These are phyloP conservation scores for Komagataella pseudopastoris DNA, from an alignment of 805 yeast genomes.

Conservation along the genomic window DNA sequence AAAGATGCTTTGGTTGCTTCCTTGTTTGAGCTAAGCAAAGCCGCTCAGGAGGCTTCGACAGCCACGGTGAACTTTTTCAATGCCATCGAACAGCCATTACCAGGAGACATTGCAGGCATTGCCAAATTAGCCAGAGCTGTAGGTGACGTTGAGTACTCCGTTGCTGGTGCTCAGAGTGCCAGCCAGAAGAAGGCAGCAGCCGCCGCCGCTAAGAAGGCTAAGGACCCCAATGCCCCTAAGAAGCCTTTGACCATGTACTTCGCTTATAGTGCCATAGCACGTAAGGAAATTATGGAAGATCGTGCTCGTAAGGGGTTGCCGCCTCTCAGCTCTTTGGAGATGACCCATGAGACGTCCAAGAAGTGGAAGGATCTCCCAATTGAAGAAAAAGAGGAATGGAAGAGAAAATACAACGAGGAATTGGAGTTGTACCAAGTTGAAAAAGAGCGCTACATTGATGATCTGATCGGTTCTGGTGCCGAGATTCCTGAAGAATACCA, in stretches of 20 bases:
- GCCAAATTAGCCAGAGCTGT: not conserved
- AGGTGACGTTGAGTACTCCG: not conserved
- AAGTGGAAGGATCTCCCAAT: conserved; percentile 66
- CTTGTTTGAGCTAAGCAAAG: conserved; percentile 68
- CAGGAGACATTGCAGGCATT: not conserved
- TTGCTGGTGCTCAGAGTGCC: conserved; percentile 1
- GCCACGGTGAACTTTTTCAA: conserved; percentile 72
- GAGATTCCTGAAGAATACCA: not conserved
- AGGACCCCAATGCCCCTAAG: conserved; percentile 91
- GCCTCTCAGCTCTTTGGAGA: conserved; percentile 59
- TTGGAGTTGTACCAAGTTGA: conserved; percentile 21
- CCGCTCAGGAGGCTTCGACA: conserved; percentile 75
- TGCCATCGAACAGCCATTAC: conserved; percentile 15
- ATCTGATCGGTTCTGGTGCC: conserved; percentile 11
- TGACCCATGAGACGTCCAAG: conserved; percentile 66
- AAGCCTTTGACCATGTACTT: conserved; percentile 86
- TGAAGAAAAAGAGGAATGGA: conserved; percentile 63
- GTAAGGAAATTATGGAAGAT: conserved; percentile 59
- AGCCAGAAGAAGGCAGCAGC: conserved; percentile 3
- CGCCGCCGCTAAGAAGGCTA: conserved; percentile 21
- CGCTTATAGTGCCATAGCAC: conserved; percentile 58
- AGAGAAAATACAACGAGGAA: conserved; percentile 38
- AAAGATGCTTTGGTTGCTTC: conserved; percentile 37
- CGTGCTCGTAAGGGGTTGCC: conserved; percentile 45
- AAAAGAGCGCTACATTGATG: conserved; percentile 16